These are phyloP conservation scores for Herpetomonas samuelpessoai DNA, from an alignment of 208 protist species.

Conservation along the genomic window DNA sequence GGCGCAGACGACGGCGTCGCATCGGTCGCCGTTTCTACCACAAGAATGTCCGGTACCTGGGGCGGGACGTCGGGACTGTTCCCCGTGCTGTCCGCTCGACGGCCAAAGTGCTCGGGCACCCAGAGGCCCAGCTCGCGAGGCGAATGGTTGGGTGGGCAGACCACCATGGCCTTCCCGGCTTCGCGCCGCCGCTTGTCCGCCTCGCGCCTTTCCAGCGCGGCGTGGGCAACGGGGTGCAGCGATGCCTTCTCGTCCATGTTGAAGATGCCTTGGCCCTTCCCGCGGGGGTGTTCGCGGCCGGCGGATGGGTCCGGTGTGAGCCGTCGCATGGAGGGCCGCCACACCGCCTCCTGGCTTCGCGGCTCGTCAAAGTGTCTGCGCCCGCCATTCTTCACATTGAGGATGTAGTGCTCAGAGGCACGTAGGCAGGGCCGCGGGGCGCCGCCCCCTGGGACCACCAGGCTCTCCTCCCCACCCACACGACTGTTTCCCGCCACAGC, in stretches of 20 bases:
- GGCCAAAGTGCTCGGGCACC: neutral
- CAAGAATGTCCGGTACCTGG: neutral
- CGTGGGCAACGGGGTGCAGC: neutral
- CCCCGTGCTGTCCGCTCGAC: no score
- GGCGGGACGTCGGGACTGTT: neutral
- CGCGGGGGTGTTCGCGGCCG: conserved; percentile 12
- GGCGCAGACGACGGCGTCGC: neutral
- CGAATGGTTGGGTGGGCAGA: conserved; percentile 43
- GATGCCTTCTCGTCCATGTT: conserved; percentile 2
- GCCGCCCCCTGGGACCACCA: conserved; percentile 15
- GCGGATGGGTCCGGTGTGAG: conserved; percentile 9
- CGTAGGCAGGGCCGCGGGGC: conserved; percentile 2
- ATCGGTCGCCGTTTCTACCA: neutral
- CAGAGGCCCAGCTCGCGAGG: conserved; percentile 49
- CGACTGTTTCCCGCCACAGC: neutral
- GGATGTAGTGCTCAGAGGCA: conserved; percentile 39
- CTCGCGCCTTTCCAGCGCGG: conserved; percentile 13
- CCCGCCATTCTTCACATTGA: conserved; percentile 61
- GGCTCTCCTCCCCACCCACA: conserved; percentile 1
- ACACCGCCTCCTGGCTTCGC: conserved; percentile 28
- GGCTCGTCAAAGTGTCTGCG: conserved; percentile 67
- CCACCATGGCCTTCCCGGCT: conserved; percentile 43
- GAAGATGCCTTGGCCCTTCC: conserved; percentile 22
- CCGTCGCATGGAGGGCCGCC: conserved; percentile 26
- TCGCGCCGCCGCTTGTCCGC: conserved; percentile 20